These are phyloP conservation scores for Urostyla sp. DNA, from an alignment of 73 alveolate species.

Conservation along the genomic window DNA sequence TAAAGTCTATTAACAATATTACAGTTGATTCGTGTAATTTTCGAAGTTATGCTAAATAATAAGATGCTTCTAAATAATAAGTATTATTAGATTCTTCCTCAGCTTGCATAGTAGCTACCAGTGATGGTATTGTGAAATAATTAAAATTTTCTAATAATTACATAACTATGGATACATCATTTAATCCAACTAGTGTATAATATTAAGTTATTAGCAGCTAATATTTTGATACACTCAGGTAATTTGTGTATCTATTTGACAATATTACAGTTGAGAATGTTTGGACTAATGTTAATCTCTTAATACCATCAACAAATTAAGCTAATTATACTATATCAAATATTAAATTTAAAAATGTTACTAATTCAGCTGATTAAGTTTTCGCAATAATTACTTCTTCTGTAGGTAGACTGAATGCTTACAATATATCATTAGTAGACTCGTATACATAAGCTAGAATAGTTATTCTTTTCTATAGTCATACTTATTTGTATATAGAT, in stretches of 20 bases:
- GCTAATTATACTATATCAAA: not conserved
- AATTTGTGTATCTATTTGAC: not conserved
- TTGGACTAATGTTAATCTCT: not conserved
- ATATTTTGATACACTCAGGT: not conserved
- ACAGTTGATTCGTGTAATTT: not conserved
- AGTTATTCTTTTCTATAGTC: not conserved
- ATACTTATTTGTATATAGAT: not conserved
- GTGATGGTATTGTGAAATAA: not conserved
- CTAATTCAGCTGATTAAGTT: not conserved
- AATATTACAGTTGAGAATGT: not conserved
- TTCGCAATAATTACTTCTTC: not conserved
- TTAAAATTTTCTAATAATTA: not conserved
- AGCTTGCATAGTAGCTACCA: not conserved
- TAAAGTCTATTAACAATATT: not conserved
- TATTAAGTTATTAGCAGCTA: not conserved
- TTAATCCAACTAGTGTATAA: not conserved
- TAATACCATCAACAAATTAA: not conserved
- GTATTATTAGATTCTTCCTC: not conserved
- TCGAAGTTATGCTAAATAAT: not conserved
- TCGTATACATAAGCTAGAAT: slow-evolving; percentile 1
- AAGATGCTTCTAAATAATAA: not conserved
- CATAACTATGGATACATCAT: not conserved
- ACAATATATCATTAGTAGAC: not conserved
- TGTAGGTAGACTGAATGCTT: not conserved
- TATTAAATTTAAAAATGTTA: not conserved